Percentiles rank a stretch among this genome's conserved stretches.
Evolutionary conservation across 2,329 filamentous ascomycete genomes (phyloP).

Genomic region (Dothiorella sarmentorum): DNA sequence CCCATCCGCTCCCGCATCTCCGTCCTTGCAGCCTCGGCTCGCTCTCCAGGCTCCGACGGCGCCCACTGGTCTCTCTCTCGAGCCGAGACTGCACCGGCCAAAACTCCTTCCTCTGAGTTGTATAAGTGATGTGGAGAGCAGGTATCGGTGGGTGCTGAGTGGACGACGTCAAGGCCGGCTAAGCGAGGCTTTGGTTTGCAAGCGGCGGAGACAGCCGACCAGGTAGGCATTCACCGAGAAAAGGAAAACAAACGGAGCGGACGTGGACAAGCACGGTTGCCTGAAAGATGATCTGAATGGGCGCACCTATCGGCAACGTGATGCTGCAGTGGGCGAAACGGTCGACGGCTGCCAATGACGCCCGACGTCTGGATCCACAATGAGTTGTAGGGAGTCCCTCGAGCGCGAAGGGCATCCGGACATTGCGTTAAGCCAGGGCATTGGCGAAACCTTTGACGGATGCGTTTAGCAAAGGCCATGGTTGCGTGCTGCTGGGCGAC

Average conservation of each 20-base stretch:
- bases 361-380: constrained; percentile 38
- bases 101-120: constrained; percentile 44
- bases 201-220: too few species aligned
- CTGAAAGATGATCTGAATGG: constrained; percentile 21
- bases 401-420: constrained; percentile 38
- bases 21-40: constrained; percentile 21
- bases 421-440: constrained; percentile 41
- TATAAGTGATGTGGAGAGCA: constrained; percentile 37
- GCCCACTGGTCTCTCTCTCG: constrained; percentile 35
- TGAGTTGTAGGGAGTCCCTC: constrained; percentile 36
- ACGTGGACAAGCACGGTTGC: constrained; percentile 33
- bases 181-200: constrained; percentile 38
- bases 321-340: constrained; percentile 23
- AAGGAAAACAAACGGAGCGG: constrained; percentile 22
- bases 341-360: constrained; percentile 24
- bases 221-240: too few species aligned
- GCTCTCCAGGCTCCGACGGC: constrained; percentile 27
- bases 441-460: constrained; percentile 42
- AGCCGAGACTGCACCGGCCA: constrained; percentile 37
- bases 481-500: constrained; percentile 41
- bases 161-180: constrained; percentile 37
- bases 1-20: constrained; percentile 29
- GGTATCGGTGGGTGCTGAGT: constrained; percentile 40
- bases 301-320: constrained; percentile 24
- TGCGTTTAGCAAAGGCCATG: constrained; percentile 42